phyloP scores from a whole-genome alignment of 169 alveolate genomes.

The Plasmodium fragile region DNA sequence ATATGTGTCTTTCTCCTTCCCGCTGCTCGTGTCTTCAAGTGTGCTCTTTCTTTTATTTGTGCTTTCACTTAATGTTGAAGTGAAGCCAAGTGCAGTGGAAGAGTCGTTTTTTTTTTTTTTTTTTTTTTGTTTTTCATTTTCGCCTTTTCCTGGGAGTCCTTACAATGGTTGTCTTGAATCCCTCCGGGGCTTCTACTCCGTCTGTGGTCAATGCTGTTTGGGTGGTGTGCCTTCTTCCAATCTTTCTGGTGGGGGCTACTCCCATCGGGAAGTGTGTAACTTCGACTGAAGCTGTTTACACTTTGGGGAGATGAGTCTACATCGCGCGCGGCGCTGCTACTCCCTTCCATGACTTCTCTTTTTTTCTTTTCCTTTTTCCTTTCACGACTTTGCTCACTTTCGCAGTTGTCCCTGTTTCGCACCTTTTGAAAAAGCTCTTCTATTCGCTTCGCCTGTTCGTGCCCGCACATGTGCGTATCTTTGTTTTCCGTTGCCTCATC shows the following conservation, averaged over 20 bases:
- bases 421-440: constrained; percentile 1
- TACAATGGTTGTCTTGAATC: not conserved
- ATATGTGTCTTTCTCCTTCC: not conserved
- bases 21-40: not conserved
- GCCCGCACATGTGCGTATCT: not conserved
- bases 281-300: not conserved
- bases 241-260: not conserved
- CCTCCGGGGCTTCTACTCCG: not conserved
- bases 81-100: not conserved
- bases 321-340: not conserved
- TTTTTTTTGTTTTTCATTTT: not conserved
- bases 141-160: not conserved
- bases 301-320: not conserved
- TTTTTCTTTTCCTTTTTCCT: not conserved
- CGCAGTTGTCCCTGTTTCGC: not conserved
- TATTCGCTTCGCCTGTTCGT: not conserved
- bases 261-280: not conserved
- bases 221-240: no score
- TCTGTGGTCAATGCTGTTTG: not conserved
- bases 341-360: not conserved
- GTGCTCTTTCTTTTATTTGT: not conserved
- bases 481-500: not conserved
- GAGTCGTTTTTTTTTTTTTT: not conserved
- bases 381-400: not conserved
- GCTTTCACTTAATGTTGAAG: not conserved